Evolutionary conservation across 2,329 filamentous ascomycete species (phyloP).

Genomic region (Lachnellula arida): DNA sequence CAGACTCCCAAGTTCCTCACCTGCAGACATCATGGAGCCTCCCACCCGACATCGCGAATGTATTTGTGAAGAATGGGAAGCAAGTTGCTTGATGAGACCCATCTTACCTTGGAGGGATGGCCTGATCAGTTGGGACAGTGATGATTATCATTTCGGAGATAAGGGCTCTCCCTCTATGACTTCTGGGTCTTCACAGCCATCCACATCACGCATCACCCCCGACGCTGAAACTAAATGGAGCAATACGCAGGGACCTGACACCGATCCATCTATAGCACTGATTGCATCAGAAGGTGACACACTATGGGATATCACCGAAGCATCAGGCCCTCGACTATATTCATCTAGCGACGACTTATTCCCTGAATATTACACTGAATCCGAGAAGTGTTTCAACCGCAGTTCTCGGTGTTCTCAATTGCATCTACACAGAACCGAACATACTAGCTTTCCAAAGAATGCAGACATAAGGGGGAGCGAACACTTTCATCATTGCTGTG

Average conservation of each 20-base stretch:
- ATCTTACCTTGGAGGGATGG: neutral
- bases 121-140: neutral
- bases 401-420: neutral
- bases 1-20: neutral
- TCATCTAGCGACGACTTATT: neutral
- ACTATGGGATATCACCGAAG: neutral
- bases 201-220: neutral
- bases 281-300: neutral
- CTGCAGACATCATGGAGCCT: neutral
- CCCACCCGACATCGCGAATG: neutral
- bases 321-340: neutral
- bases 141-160: neutral
- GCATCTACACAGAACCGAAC: neutral
- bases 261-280: neutral
- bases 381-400: neutral
- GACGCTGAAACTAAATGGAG: neutral
- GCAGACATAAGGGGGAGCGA: neutral
- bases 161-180: neutral
- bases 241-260: neutral
- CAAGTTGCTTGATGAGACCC: neutral
- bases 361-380: neutral
- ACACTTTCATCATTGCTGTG: neutral
- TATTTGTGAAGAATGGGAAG: neutral
- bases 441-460: neutral
- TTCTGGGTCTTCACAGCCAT: neutral